A percentile compares a stretch with the other conserved stretches of the same genome.
Evolutionary conservation across 305 asterid species (phyloP).

Genomic region (Fraxinus sp.): DNA sequence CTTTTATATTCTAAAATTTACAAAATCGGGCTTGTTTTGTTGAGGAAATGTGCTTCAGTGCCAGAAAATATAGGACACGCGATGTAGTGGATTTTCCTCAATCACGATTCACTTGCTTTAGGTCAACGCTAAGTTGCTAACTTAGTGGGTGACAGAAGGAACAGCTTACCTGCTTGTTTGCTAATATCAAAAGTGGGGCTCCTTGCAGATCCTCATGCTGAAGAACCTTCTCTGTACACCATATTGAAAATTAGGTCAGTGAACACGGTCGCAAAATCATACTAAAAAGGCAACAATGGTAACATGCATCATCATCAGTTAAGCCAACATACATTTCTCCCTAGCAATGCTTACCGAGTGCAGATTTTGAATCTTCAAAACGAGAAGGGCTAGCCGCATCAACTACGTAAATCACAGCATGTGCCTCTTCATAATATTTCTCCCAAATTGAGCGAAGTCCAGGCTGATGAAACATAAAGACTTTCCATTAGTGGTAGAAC

Average conservation of each 20-base stretch:
- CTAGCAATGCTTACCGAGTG: constrained; percentile 64
- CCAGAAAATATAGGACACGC: background rate
- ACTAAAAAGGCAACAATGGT: background rate
- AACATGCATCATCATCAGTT: background rate
- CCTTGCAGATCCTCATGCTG: constrained; percentile 97
- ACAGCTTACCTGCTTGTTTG: constrained; percentile 80
- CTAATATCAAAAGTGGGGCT: constrained; percentile 88
- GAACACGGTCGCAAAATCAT: background rate
- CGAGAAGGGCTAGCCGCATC: constrained; percentile 90
- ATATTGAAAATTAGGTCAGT: background rate
- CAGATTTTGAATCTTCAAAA: constrained; percentile 93
- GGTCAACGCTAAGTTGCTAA: background rate
- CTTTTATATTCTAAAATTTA: background rate
- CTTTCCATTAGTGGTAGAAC: background rate
- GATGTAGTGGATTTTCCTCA: background rate
- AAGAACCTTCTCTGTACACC: constrained; percentile 60
- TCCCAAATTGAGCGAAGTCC: constrained; percentile 98
- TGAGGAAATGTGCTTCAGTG: background rate
- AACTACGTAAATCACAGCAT: constrained; percentile 77
- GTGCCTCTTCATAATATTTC: constrained; percentile 93
- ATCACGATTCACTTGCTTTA: background rate
- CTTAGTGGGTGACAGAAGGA: background rate
- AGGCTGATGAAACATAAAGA: constrained; percentile 35
- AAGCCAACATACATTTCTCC: background rate
- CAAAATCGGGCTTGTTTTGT: background rate